These are phyloP conservation scores for Jimgerdemannia lactiflua DNA, from an alignment of 192 early-diverging fungal species.

Conservation along the genomic window DNA sequence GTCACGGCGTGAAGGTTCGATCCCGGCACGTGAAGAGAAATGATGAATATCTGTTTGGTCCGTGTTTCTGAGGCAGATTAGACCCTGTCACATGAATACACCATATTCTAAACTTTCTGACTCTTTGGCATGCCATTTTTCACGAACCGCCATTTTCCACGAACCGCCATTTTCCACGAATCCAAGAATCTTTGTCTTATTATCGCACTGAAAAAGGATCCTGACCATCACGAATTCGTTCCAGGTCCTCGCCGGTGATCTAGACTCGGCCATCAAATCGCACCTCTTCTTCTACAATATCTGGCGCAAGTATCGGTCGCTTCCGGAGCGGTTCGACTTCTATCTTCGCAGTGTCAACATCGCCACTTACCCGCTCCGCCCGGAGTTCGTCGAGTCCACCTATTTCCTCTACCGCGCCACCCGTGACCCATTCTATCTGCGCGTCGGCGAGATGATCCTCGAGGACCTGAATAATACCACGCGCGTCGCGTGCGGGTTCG, in stretches of 20 bases:
- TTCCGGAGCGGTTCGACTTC: constrained; percentile 91
- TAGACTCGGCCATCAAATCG: constrained; percentile 75
- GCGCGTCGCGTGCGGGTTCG: constrained; percentile 81
- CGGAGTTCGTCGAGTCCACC: constrained; percentile 93
- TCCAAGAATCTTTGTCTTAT: no score
- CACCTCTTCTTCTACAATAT: constrained; percentile 86
- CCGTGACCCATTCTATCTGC: constrained; percentile 83
- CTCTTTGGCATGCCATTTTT: neutral
- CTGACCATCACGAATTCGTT: neutral
- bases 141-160: no score
- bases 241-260: constrained; percentile 81
- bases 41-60: constrained; percentile 2
- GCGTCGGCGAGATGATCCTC: constrained; percentile 86
- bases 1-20: neutral
- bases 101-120: neutral
- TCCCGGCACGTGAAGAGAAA: neutral
- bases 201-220: no score
- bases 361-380: constrained; percentile 79
- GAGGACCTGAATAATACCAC: constrained; percentile 71
- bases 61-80: constrained; percentile 8
- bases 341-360: constrained; percentile 59
- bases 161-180: no score
- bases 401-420: constrained; percentile 94
- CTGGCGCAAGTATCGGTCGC: constrained; percentile 79
- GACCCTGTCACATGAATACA: constrained; percentile 1